phyloP scores from a whole-genome alignment of 768 basidiomycete genomes.

The Roridomyces roridus region DNA sequence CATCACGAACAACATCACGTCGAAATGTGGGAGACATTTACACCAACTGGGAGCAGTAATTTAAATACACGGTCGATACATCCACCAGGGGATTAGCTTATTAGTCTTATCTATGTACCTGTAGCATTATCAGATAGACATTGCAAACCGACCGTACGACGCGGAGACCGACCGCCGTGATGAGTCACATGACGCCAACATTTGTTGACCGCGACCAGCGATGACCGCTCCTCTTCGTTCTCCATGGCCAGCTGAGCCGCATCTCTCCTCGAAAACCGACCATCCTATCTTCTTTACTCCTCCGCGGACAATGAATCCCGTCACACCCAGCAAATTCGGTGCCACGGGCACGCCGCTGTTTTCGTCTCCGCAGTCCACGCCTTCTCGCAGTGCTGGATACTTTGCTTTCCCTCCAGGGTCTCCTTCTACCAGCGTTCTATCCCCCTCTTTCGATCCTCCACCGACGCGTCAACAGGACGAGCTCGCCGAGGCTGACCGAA shows the following conservation, averaged over 20 bases:
- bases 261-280: neutral
- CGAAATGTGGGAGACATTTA: conserved; percentile 22
- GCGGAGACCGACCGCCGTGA: no score
- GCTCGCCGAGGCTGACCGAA: conserved; percentile 12
- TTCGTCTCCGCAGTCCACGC: neutral
- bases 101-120: neutral
- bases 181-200: no score
- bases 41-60: conserved; percentile 3
- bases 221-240: no score
- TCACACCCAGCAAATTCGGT: conserved; percentile 1
- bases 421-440: neutral
- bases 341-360: neutral
- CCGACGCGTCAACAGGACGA: conserved; percentile 9
- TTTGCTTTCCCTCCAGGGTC: conserved; percentile 19
- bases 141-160: no score
- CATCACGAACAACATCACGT: neutral
- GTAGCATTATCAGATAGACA: conserved; percentile 13
- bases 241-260: no score
- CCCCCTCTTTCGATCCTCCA: neutral
- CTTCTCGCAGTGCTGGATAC: conserved; percentile 17
- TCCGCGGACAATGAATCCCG: conserved; percentile 12
- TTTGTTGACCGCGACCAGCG: no score
- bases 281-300: conserved; percentile 7
- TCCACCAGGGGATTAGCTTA: neutral
- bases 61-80: neutral